Percentiles rank a stretch among this genome's conserved stretches.
Conservation (phyloP, 495 filamentous ascomycete species). For the Cenococcum geophilum region DNA sequence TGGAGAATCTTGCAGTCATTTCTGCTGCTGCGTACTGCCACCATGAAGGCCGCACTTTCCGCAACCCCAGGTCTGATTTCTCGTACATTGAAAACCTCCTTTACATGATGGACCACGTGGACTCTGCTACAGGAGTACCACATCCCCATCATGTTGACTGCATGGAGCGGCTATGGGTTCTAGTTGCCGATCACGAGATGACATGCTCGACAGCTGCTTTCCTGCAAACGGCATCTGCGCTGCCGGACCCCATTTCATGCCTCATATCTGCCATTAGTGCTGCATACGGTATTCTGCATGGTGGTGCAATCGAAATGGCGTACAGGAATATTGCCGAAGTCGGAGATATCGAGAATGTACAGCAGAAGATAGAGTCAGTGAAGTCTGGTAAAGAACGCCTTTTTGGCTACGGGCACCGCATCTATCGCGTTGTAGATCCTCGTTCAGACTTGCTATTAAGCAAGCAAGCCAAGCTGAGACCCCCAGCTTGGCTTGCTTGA, state of each 20-base stretch:
- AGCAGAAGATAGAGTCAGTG: conserved; percentile 45
- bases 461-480: no score
- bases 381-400: conserved; percentile 48
- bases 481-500: no score
- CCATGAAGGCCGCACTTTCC: conserved; percentile 35
- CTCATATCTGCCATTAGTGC: conserved; percentile 46
- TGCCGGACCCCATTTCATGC: conserved; percentile 22
- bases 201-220: conserved; percentile 50
- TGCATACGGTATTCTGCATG: conserved; percentile 53
- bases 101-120: conserved; percentile 43
- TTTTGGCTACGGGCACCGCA: conserved; percentile 56
- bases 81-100: conserved; percentile 44
- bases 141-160: conserved; percentile 35
- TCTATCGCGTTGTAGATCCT: conserved; percentile 41
- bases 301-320: conserved; percentile 53
- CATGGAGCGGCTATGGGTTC: conserved; percentile 34
- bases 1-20: background rate
- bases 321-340: conserved; percentile 46
- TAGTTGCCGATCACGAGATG: conserved; percentile 50
- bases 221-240: conserved; percentile 46
- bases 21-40: conserved; percentile 3
- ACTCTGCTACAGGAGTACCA: conserved; percentile 35
- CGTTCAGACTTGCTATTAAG: no score
- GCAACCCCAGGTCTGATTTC: conserved; percentile 24
- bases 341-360: conserved; percentile 44